A percentile compares a stretch with the other conserved stretches of the same genome.
These are phyloP conservation scores for Dendrobium catenatum DNA, from an alignment of 106 monocot genomes.

Conservation along the genomic window DNA sequence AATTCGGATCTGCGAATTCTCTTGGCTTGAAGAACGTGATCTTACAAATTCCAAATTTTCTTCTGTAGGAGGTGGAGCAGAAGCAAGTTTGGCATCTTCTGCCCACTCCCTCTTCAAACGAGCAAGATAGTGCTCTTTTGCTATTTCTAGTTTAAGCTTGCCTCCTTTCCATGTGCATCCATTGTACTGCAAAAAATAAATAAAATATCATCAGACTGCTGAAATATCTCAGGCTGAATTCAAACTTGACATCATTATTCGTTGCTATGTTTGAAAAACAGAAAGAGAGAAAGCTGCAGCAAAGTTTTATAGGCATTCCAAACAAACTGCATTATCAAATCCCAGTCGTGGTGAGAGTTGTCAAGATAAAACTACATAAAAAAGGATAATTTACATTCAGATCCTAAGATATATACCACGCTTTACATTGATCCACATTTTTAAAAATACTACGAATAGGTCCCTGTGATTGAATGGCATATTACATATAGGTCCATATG, in stretches of 20 bases:
- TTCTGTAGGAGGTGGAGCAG: slow-evolving; percentile 7
- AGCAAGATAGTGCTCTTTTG: slow-evolving; percentile 85
- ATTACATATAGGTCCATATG: no score
- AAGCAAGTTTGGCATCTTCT: slow-evolving; percentile 36
- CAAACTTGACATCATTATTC: neutral
- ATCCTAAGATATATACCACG: no score
- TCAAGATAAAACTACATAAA: neutral
- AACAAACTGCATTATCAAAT: neutral
- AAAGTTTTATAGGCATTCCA: neutral
- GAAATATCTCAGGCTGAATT: neutral
- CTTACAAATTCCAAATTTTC: slow-evolving; percentile 11
- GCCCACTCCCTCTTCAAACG: slow-evolving; percentile 82
- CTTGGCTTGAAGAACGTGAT: slow-evolving; percentile 11
- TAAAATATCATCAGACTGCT: neutral
- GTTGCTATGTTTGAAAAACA: neutral
- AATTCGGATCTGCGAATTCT: slow-evolving; percentile 44
- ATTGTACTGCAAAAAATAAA: slow-evolving; percentile 62
- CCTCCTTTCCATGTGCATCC: slow-evolving; percentile 95
- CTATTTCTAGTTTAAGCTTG: slow-evolving; percentile 74
- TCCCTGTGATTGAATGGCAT: no score
- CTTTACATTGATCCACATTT: no score
- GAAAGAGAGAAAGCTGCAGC: neutral
- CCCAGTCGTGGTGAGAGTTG: neutral
- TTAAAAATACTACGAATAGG: no score
- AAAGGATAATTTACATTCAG: no score